phyloP scores from a whole-genome alignment of 257 asterid species.

The Salvia miltiorrhiza region DNA sequence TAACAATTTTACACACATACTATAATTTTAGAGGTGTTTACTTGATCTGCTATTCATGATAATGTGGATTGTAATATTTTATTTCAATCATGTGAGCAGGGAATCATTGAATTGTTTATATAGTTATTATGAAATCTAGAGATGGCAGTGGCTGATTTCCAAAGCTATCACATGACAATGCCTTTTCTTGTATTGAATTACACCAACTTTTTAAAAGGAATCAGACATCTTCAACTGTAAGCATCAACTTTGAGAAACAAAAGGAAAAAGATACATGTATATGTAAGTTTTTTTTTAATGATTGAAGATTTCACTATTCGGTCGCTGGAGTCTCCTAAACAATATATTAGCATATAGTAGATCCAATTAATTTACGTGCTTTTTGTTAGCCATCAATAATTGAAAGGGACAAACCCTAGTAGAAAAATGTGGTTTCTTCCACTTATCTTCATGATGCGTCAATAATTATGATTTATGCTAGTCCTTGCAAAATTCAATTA shows the following conservation, averaged over 20 bases:
- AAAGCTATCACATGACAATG: constrained; percentile 37
- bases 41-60: constrained; percentile 12
- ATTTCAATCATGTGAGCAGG: constrained; percentile 33
- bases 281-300: too few relatives aligned
- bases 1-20: not conserved
- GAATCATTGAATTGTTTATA: constrained; percentile 26
- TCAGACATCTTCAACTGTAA: constrained; percentile 9
- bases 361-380: not conserved
- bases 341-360: too few relatives aligned
- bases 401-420: too few relatives aligned
- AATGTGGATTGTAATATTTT: not conserved
- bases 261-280: not conserved
- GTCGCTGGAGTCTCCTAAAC: too few relatives aligned
- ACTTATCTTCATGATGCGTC: constrained; percentile 14
- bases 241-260: constrained; percentile 22
- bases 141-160: constrained; percentile 18
- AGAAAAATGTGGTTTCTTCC: not conserved
- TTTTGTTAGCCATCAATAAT: too few relatives aligned
- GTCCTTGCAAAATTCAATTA: not conserved
- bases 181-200: constrained; percentile 14
- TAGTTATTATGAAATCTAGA: constrained; percentile 10
- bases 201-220: not conserved
- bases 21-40: not conserved
- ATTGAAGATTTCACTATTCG: too few relatives aligned
- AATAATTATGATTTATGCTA: constrained; percentile 6